Percentiles rank a stretch among this genome's conserved stretches.
Evolutionary conservation across 2,329 filamentous ascomycete genomes (phyloP).

Genomic region (Aureobasidium musti): DNA sequence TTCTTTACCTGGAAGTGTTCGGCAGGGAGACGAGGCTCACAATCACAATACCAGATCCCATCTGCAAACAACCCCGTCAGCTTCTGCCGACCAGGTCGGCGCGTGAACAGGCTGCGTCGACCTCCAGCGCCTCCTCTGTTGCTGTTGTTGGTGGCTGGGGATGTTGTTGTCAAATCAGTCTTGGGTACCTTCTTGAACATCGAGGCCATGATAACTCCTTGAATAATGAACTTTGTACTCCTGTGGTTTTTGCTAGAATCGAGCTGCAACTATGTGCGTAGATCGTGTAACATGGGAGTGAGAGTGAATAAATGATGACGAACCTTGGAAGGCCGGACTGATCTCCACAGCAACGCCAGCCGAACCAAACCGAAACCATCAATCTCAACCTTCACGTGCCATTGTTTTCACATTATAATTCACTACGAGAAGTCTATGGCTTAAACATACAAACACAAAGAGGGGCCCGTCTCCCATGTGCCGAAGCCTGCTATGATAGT

Average conservation of each 20-base stretch:
- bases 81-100: conserved; percentile 16
- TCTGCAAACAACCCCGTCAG: conserved; percentile 39
- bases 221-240: not conserved
- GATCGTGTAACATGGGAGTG: conserved; percentile 16
- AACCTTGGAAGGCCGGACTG: no score
- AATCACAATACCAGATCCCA: conserved; percentile 57
- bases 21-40: conserved; percentile 56
- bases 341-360: conserved; percentile 22
- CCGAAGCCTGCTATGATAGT: no score
- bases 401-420: not conserved
- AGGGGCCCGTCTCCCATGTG: no score
- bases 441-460: no score
- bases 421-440: no score
- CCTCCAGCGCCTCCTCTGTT: conserved; percentile 18
- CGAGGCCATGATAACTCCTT: not conserved
- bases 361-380: not conserved
- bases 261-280: not conserved
- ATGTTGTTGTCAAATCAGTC: not conserved
- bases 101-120: conserved; percentile 1
- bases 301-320: not conserved
- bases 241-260: not conserved
- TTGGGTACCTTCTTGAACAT: conserved; percentile 30
- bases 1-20: conserved; percentile 61
- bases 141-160: conserved; percentile 6
- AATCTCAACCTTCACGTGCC: not conserved